Evolutionary conservation across 1,139 yeast species (phyloP).

Genomic region (Hansenula sp.): DNA sequence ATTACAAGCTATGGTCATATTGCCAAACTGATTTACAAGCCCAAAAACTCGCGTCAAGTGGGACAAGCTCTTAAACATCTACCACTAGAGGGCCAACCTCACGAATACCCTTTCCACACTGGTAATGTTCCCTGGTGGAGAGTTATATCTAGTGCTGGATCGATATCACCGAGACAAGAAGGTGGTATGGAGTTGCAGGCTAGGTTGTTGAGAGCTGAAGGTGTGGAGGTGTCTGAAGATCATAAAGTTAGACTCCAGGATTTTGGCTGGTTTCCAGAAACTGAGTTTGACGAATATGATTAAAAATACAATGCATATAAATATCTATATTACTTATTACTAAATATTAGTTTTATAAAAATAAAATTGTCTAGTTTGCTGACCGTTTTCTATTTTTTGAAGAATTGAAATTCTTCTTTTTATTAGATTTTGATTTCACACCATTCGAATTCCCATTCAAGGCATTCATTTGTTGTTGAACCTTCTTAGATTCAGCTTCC

Average conservation of each 20-base stretch:
- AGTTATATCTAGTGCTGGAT: constrained; percentile 59
- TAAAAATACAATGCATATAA: not conserved
- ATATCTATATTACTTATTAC: not conserved
- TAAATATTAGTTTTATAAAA: too few relatives aligned
- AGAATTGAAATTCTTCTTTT: not conserved
- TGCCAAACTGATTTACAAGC: constrained; percentile 57
- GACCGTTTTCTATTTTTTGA: not conserved
- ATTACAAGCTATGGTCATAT: constrained; percentile 72
- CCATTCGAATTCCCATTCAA: constrained; percentile 2
- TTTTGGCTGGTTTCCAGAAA: constrained; percentile 67
- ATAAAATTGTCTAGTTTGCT: not conserved
- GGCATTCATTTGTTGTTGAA: constrained; percentile 38
- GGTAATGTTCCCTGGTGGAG: constrained; percentile 77
- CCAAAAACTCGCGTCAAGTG: constrained; percentile 68
- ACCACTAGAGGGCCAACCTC: constrained; percentile 18
- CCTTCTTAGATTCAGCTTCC: constrained; percentile 63
- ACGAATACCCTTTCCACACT: constrained; percentile 22
- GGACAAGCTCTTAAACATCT: constrained; percentile 63
- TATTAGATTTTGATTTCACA: not conserved
- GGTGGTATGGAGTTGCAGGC: constrained; percentile 46
- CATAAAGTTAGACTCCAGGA: constrained; percentile 35
- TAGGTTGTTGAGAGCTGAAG: constrained; percentile 42
- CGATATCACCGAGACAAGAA: constrained; percentile 50
- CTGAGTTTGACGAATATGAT: constrained; percentile 21
- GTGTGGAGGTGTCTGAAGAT: constrained; percentile 37